Evolutionary conservation across 1,139 yeast genomes (phyloP), one percentile per base, ranked within the genome.

Genomic region (Yarrowia galli): DNA sequence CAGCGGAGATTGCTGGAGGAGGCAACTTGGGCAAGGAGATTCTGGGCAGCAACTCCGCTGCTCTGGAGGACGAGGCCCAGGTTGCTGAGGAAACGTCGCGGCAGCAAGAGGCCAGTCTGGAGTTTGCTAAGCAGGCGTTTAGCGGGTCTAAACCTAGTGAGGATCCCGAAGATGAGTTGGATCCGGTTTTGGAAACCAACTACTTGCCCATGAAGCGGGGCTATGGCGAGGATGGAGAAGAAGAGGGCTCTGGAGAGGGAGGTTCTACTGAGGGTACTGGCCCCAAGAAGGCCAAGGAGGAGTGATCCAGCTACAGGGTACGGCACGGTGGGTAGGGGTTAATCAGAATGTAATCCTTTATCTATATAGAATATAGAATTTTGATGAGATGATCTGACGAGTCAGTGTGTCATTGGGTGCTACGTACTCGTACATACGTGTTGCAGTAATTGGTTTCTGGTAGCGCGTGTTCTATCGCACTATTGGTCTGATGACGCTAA

Each of bases 261-360:
- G n/a, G n/a, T n/a, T n/a, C n/a, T 28, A 10, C 32, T 28, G 63
- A 40, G 18, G 38, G n/a, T n/a, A n/a, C n/a, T n/a, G n/a, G n/a
- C n/a, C n/a, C 16, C 48, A 56, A 56, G 48, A 56, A 56, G 63
- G 38, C 42, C 63, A 56, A 43, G 51, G 51, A 43, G 64, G 49
- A 58, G 40, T 58, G 20, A 13, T 28, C 8, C 32, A 28, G 32
- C 32, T 8, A 5, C 1, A 10, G 32, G 8, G 51, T 3, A n/a
- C 20, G 1, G 23, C 35, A 5, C 2, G 32, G 15, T 2, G 35
- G 38, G 36, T n/a, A 13, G 23, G 23, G 18, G 32, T 28, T 10
- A 4, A 3, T 3, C 18, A 32, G 54, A 32, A 23, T 46, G 51
- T 46, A 46, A 46, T 23, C 18, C 5, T n/a, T 49, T 22, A 28